Evolutionary conservation across 176 grass and related monocot genomes (phyloP).

Genomic region (Rhynchospora pubera): DNA sequence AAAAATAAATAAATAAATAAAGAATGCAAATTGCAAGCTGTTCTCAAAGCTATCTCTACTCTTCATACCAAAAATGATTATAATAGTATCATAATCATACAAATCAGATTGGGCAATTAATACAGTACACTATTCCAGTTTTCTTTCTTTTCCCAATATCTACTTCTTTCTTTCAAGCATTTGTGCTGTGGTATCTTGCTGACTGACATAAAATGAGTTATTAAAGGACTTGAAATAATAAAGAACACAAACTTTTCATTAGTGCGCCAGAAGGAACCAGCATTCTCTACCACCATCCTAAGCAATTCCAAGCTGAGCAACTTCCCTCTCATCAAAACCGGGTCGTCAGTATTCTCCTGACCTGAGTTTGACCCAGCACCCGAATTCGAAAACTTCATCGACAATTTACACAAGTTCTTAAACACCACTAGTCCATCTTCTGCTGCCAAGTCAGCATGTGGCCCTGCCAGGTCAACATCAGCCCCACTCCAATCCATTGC

Average conservation of each 20-base stretch:
- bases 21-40: neutral
- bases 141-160: constrained; percentile 15
- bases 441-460: neutral
- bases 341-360: constrained; percentile 49
- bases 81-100: neutral
- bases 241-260: constrained; percentile 57
- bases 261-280: constrained; percentile 63
- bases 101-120: neutral
- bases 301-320: constrained; percentile 85
- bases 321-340: constrained; percentile 76
- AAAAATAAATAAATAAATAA: too few relatives aligned
- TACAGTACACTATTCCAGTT: neutral
- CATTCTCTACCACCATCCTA: constrained; percentile 72
- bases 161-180: neutral
- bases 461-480: constrained; percentile 12
- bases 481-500: constrained; percentile 64
- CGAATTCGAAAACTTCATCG: constrained; percentile 73
- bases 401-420: constrained; percentile 88
- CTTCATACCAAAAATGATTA: constrained; percentile 5
- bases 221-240: constrained; percentile 22
- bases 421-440: constrained; percentile 74
- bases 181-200: neutral
- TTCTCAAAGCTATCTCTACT: constrained; percentile 1
- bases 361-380: constrained; percentile 30
- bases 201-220: neutral